These are phyloP conservation scores for Moesziomyces sp. DNA, from an alignment of 1,284 basidiomycete species.

Conservation along the genomic window DNA sequence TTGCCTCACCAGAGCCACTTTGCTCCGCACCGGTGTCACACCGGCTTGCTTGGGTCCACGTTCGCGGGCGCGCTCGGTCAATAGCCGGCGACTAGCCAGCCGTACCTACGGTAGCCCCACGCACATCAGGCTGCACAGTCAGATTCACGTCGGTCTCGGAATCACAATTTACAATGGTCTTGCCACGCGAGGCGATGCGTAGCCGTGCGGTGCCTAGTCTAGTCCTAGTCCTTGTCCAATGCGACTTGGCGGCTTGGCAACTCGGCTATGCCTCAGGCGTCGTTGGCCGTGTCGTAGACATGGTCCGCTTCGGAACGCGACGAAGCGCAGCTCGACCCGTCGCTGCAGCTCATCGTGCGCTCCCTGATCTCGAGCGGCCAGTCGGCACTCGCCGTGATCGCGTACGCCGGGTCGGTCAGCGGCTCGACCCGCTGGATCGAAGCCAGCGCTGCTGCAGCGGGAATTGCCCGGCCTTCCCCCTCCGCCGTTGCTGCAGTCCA, in stretches of 20 bases:
- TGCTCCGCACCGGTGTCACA: background rate
- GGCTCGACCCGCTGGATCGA: constrained; percentile 16
- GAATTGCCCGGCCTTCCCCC: background rate
- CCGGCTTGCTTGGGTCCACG: background rate
- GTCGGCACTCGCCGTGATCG: background rate
- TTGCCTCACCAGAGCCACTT: background rate
- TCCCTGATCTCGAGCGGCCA: background rate
- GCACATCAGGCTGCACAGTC: too few relatives aligned
- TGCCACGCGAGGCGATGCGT: background rate
- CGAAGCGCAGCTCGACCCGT: background rate
- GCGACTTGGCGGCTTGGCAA: background rate
- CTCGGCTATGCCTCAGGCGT: background rate
- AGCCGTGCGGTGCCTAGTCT: too few relatives aligned
- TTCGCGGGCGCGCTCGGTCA: background rate
- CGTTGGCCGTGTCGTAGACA: background rate
- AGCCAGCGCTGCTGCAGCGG: constrained; percentile 12
- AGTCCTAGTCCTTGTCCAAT: too few relatives aligned
- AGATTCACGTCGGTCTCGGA: too few relatives aligned
- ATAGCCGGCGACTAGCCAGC: constrained; percentile 1
- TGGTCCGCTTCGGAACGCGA: background rate
- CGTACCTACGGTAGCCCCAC: too few relatives aligned
- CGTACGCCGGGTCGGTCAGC: constrained; percentile 2
- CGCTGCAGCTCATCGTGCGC: background rate
- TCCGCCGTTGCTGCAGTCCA: background rate
- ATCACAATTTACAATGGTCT: too few relatives aligned